These are phyloP conservation scores for Saitoella complicata DNA, from an alignment of 805 yeast genomes.

Conservation along the genomic window DNA sequence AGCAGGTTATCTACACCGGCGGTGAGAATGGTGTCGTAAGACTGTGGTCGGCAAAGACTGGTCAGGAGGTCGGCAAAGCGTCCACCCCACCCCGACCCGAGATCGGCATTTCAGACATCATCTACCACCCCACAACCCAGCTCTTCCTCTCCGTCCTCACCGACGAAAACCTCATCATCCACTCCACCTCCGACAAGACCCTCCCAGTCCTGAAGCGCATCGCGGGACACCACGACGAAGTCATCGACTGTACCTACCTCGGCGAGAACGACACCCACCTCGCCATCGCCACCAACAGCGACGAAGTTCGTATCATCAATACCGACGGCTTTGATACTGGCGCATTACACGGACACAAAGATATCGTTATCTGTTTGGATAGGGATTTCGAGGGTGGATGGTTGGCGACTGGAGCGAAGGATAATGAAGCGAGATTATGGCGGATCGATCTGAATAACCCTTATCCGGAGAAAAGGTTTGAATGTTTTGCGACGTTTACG, in stretches of 20 bases:
- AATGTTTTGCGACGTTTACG: conserved; percentile 42
- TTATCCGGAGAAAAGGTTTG: conserved; percentile 27
- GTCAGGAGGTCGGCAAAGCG: conserved; percentile 27
- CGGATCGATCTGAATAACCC: conserved; percentile 23
- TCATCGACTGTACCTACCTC: conserved; percentile 71
- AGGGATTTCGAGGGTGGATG: conserved; percentile 65
- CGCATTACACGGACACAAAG: conserved; percentile 67
- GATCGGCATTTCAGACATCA: conserved; percentile 46
- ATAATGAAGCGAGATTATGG: conserved; percentile 77
- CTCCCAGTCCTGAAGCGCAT: conserved; percentile 35
- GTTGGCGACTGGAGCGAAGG: conserved; percentile 88
- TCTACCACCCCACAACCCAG: conserved; percentile 3
- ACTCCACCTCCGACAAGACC: too few relatives aligned
- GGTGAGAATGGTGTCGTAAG: conserved; percentile 61
- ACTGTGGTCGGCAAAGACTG: conserved; percentile 42
- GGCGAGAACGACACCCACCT: conserved; percentile 40
- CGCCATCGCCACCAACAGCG: conserved; percentile 89
- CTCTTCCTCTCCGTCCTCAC: conserved; percentile 35
- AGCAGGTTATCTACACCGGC: conserved; percentile 41
- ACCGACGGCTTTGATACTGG: conserved; percentile 44
- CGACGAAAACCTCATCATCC: conserved; percentile 63
- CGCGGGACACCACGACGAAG: conserved; percentile 91
- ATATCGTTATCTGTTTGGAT: conserved; percentile 67
- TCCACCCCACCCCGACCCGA: conserved; percentile 49
- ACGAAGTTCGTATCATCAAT: conserved; percentile 55